Evolutionary conservation across 495 filamentous ascomycete species (phyloP).

Genomic region (Aspergillus kassunensis): DNA sequence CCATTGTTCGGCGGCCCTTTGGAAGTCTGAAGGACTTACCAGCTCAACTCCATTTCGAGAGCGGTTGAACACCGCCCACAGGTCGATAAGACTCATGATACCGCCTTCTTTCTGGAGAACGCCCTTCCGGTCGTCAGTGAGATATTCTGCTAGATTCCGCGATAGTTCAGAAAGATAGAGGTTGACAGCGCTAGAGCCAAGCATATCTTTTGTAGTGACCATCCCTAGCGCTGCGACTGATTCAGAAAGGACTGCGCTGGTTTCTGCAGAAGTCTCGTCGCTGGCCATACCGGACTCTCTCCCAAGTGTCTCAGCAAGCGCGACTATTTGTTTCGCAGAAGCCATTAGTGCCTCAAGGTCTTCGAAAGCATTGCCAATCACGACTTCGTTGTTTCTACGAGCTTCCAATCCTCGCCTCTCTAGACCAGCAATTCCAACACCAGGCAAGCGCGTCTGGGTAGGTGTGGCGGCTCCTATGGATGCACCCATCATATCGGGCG

Average conservation of each 20-base stretch:
- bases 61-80: constrained; percentile 98
- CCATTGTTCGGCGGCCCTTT: constrained; percentile 83
- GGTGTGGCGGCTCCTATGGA: constrained; percentile 22
- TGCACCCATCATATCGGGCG: constrained; percentile 16
- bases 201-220: constrained; percentile 93
- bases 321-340: constrained; percentile 91
- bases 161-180: constrained; percentile 75
- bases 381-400: constrained; percentile 83
- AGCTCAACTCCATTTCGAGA: constrained; percentile 91
- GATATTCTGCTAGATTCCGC: constrained; percentile 85
- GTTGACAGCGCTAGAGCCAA: constrained; percentile 51
- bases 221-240: constrained; percentile 83
- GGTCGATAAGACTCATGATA: constrained; percentile 89
- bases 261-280: constrained; percentile 56
- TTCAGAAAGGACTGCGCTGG: constrained; percentile 71
- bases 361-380: constrained; percentile 93
- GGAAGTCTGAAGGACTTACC: constrained; percentile 86
- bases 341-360: constrained; percentile 96
- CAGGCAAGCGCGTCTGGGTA: constrained; percentile 48
- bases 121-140: constrained; percentile 83
- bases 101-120: constrained; percentile 81
- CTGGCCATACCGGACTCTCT: constrained; percentile 57
- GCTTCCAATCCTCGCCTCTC: constrained; percentile 79
- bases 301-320: constrained; percentile 84
- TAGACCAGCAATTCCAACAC: constrained; percentile 87